A percentile compares a stretch with the other conserved stretches of the same genome.
Evolutionary conservation across 495 filamentous ascomycete genomes (phyloP).

Genomic region (Tuber microsphaerosporum): DNA sequence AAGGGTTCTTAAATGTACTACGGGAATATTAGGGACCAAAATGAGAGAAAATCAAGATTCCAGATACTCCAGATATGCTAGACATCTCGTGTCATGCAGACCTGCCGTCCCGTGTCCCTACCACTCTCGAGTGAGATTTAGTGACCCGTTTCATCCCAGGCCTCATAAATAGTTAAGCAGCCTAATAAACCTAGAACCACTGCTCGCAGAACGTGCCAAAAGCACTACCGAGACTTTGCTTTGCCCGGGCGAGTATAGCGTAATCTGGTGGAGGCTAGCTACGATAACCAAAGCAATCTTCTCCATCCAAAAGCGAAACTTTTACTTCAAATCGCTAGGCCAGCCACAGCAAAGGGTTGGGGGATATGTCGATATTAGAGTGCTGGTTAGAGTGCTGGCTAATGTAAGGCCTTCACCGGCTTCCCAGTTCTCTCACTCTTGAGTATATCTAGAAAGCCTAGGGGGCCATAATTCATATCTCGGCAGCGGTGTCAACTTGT

Average conservation of each 20-base stretch:
- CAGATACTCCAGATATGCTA: neutral
- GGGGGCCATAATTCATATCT: neutral
- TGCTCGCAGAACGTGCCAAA: neutral
- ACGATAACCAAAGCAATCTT: neutral
- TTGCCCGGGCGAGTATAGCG: neutral
- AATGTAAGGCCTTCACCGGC: neutral
- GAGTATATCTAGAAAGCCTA: neutral
- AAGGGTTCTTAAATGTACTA: neutral
- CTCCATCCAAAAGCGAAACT: neutral
- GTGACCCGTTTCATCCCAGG: neutral
- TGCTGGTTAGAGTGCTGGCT: neutral
- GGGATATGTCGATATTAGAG: neutral
- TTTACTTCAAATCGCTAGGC: neutral
- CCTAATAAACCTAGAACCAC: neutral
- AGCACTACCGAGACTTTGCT: neutral
- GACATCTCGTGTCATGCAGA: too few species aligned
- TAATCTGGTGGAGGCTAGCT: neutral
- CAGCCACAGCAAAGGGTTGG: neutral
- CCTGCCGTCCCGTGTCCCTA: too few species aligned
- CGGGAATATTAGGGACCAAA: neutral
- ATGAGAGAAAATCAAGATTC: neutral
- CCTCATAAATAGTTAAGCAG: neutral
- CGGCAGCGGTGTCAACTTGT: neutral
- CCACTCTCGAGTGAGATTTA: neutral
- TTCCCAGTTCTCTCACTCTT: neutral